These are phyloP conservation scores for Citrus maxima DNA, from an alignment of 345 rosid genomes.

Conservation along the genomic window DNA sequence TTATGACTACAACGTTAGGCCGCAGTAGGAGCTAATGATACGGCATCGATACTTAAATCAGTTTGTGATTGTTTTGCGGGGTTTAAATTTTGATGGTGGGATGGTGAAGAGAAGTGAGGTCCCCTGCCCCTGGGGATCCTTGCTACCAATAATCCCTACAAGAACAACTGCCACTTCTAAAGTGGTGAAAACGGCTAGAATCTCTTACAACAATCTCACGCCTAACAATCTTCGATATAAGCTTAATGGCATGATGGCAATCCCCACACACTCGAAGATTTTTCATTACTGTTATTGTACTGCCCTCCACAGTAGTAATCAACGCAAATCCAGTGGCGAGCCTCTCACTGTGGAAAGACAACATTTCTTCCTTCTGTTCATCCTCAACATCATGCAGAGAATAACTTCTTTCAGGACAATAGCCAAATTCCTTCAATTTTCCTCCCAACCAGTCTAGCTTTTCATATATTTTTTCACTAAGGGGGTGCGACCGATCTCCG, in stretches of 20 bases:
- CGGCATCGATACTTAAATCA: too few relatives aligned
- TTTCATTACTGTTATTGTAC: slow-evolving; percentile 60
- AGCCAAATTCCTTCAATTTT: slow-evolving; percentile 55
- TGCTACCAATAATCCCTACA: slow-evolving; percentile 62
- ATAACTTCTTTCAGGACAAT: slow-evolving; percentile 51
- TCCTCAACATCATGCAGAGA: slow-evolving; percentile 68
- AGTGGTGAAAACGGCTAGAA: slow-evolving; percentile 55
- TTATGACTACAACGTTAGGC: too few relatives aligned
- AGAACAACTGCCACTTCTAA: slow-evolving; percentile 44
- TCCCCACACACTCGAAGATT: slow-evolving; percentile 74
- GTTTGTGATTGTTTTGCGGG: too few relatives aligned
- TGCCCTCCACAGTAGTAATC: slow-evolving; percentile 43
- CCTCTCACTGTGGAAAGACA: slow-evolving; percentile 66
- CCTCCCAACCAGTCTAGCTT: slow-evolving; percentile 60
- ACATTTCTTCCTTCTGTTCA: slow-evolving; percentile 66
- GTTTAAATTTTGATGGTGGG: too few relatives aligned
- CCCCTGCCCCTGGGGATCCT: too few relatives aligned
- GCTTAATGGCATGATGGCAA: slow-evolving; percentile 55
- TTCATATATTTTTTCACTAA: slow-evolving; percentile 30
- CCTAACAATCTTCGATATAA: slow-evolving; percentile 42
- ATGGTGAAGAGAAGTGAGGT: too few relatives aligned
- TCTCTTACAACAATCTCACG: slow-evolving; percentile 57
- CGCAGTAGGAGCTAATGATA: too few relatives aligned
- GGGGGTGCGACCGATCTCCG: slow-evolving; percentile 52
- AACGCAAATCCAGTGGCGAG: slow-evolving; percentile 59